Conservation (phyloP, 2,329 filamentous ascomycete genomes). For the Neofusicoccum cordaticola region DNA sequence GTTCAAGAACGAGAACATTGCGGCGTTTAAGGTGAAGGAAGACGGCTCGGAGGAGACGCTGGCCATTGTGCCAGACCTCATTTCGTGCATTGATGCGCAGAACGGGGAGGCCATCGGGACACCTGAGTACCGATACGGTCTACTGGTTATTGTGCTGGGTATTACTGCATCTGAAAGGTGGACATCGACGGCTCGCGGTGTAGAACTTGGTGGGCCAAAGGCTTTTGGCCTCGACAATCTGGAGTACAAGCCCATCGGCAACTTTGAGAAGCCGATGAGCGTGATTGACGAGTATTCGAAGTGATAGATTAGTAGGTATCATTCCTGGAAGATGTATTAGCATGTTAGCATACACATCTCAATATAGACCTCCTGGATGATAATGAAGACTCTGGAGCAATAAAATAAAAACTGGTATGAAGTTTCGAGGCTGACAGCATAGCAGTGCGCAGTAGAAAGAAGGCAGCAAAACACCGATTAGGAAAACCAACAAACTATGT, state of each 20-base stretch:
- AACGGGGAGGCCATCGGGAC: slow-evolving; percentile 52
- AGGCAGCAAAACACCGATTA: too few relatives aligned
- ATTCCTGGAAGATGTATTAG: too few relatives aligned
- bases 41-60: slow-evolving; percentile 35
- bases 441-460: too few relatives aligned
- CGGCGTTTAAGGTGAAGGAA: slow-evolving; percentile 25
- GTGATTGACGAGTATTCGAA: slow-evolving; percentile 51
- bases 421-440: too few relatives aligned
- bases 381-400: too few relatives aligned
- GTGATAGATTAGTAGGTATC: neutral
- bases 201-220: slow-evolving; percentile 51
- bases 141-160: slow-evolving; percentile 52
- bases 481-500: too few relatives aligned
- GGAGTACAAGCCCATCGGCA: slow-evolving; percentile 51
- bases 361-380: too few relatives aligned
- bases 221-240: slow-evolving; percentile 50
- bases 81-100: slow-evolving; percentile 47
- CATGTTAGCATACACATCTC: too few relatives aligned
- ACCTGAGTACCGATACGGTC: slow-evolving; percentile 55
- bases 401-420: too few relatives aligned
- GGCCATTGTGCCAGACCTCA: slow-evolving; percentile 43
- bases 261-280: slow-evolving; percentile 50
- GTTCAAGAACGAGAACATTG: slow-evolving; percentile 31
- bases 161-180: slow-evolving; percentile 56
- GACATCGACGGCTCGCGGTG: slow-evolving; percentile 48